Base-by-base conservation (phyloP, 306 rosid species). In the Nissolia schottii region DNA sequence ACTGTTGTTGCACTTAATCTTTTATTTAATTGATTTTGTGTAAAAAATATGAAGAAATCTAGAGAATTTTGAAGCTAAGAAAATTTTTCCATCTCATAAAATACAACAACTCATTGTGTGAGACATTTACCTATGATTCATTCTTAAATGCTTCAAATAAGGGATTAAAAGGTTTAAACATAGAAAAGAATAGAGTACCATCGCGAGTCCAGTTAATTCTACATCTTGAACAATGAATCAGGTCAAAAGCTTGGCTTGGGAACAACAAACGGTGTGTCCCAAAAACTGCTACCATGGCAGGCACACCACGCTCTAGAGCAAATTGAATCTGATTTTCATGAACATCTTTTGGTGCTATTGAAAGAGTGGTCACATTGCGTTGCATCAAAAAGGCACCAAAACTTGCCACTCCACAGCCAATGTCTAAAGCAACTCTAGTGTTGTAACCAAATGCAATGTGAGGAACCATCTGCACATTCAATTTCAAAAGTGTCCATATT, bases 271-370 rank as follows among this genome's bases (percentile, higher is more conserved):
- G 93, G 23, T 50, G 93, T 1, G 92, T 85, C 38, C 89, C 92
- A 75, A 93, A 87, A 31, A 77, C 83, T 24, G 93, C 87, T 46
- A 84, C 86, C 90, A 87, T 85, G 57, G 93, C 93, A 76, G 98
- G 96, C 79, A 90, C 93, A 11, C 98, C 98, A 48, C 97, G 98
- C 83, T 93, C 98, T 69, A 93, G 82, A 53, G 98, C 97, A 83
- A 93, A 88, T 77, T 90, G 98, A 76, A 93, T 84, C 93, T 84
- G 97, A 77, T 93, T 90, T 75, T 88, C 90, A 49, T 87, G 93
- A 72, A 84, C 86, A 70, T 93, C 98, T 84, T 90, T 93, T 13
- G 93, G 90, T 37, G 92, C 96, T 73, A 93, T 67, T 34, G 96
- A 90, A 81, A 93, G 80, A 60, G 96, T 84, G 65, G 85, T 80